Conservation (phyloP, 805 yeast genomes). For the Scheffersomyces lignosus region DNA sequence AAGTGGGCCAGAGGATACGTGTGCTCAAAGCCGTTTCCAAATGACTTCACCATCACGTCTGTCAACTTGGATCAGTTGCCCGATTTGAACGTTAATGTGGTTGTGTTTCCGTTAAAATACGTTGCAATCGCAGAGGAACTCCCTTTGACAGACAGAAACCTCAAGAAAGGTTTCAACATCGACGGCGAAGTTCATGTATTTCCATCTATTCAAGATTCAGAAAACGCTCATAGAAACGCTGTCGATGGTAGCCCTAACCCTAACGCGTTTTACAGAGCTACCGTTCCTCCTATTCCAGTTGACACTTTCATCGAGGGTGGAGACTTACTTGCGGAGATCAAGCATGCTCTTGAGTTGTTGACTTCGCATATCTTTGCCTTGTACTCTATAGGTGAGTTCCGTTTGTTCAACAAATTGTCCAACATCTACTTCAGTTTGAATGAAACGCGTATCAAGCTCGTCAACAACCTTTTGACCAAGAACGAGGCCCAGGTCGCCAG, state of each 20-base stretch:
- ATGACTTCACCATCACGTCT: slow-evolving; percentile 62
- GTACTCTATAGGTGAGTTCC: slow-evolving; percentile 69
- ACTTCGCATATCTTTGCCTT: slow-evolving; percentile 66
- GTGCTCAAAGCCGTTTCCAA: slow-evolving; percentile 66
- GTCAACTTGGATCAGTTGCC: slow-evolving; percentile 65
- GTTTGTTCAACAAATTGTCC: slow-evolving; percentile 57
- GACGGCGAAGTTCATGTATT: slow-evolving; percentile 22
- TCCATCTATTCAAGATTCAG: slow-evolving; percentile 36
- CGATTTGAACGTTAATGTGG: slow-evolving; percentile 51
- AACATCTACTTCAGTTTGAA: slow-evolving; percentile 57
- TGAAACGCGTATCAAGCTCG: slow-evolving; percentile 54
- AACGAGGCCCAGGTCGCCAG: slow-evolving; percentile 50
- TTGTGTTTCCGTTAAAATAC: slow-evolving; percentile 60
- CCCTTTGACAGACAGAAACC: slow-evolving; percentile 32
- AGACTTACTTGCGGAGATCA: slow-evolving; percentile 53
- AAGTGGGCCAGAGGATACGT: slow-evolving; percentile 83
- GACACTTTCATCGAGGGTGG: slow-evolving; percentile 44
- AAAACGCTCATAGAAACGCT: slow-evolving; percentile 17
- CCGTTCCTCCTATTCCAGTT: slow-evolving; percentile 56
- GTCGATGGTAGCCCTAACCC: slow-evolving; percentile 2
- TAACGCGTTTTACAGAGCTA: slow-evolving; percentile 3
- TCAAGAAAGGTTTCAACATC: slow-evolving; percentile 30
- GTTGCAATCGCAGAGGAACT: slow-evolving; percentile 46
- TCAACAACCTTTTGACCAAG: slow-evolving; percentile 51
- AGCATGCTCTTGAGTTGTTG: slow-evolving; percentile 55